phyloP scores from a whole-genome alignment of 1,284 basidiomycete genomes.

The Tilletiopsis washingtonensis region DNA sequence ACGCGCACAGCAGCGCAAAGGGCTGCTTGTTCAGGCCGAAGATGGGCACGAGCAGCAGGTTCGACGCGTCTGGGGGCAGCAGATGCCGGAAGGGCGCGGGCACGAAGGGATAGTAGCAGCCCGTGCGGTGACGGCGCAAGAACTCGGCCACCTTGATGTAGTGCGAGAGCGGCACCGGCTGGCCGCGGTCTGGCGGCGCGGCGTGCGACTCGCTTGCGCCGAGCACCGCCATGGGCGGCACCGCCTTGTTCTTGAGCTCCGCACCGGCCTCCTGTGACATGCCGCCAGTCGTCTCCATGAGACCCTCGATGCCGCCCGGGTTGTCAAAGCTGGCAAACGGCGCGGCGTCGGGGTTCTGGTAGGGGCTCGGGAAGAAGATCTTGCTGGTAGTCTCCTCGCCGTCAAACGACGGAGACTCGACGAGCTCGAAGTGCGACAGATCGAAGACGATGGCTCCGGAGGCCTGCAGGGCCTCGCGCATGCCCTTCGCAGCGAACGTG shows the following conservation, averaged over 20 bases:
- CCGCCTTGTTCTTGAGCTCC: conserved; percentile 12
- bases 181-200: conserved; percentile 18
- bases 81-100: conserved; percentile 35
- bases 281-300: conserved; percentile 9
- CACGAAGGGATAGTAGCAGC: conserved; percentile 30
- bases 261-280: conserved; percentile 1
- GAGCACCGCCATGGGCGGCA: conserved; percentile 37
- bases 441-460: conserved; percentile 86
- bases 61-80: conserved; percentile 25
- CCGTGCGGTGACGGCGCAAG: conserved; percentile 25
- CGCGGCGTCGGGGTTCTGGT: conserved; percentile 8
- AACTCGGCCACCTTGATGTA: conserved; percentile 39
- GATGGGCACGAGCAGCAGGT: conserved; percentile 58
- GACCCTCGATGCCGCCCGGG: conserved; percentile 19
- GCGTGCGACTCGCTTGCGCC: conserved; percentile 26
- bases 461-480: conserved; percentile 79
- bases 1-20: conserved; percentile 83
- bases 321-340: conserved; percentile 21
- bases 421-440: conserved; percentile 78
- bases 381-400: conserved; percentile 15
- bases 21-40: conserved; percentile 86
- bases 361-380: conserved; percentile 34
- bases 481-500: conserved; percentile 73
- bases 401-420: conserved; percentile 57
- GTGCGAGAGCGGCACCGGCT: conserved; percentile 31